Conservation (phyloP, 208 protist species). For the Leishmania arabica region DNA sequence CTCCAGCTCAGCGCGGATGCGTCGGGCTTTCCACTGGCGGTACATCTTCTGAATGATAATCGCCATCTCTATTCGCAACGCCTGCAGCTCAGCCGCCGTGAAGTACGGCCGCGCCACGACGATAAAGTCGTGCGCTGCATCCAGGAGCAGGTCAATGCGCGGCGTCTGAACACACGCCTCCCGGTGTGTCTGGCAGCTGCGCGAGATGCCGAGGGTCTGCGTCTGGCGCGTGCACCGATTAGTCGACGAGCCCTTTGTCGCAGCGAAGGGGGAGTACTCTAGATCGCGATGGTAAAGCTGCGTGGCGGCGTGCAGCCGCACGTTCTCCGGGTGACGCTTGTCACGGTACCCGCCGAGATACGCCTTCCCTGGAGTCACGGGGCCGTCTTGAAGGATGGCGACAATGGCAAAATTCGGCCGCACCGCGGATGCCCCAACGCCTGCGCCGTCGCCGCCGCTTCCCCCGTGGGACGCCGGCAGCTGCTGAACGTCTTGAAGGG, state of each 20-base stretch:
- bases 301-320: constrained; percentile 91
- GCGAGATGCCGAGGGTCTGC: constrained; percentile 90
- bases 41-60: constrained; percentile 94
- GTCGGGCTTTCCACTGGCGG: constrained; percentile 93
- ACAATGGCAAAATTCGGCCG: constrained; percentile 28
- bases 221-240: constrained; percentile 80
- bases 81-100: constrained; percentile 63
- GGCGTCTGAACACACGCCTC: constrained; percentile 94
- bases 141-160: constrained; percentile 59
- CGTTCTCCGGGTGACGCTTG: constrained; percentile 52
- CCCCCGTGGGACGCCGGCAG: constrained; percentile 6
- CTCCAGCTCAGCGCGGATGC: constrained; percentile 58
- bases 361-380: constrained; percentile 43
- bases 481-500: constrained; percentile 17
- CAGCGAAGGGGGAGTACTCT: constrained; percentile 60
- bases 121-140: constrained; percentile 64
- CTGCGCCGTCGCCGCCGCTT: not conserved
- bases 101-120: constrained; percentile 90
- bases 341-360: constrained; percentile 95
- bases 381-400: constrained; percentile 39
- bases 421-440: not conserved
- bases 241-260: constrained; percentile 1
- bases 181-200: constrained; percentile 88
- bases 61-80: constrained; percentile 69
- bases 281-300: constrained; percentile 88